Conservation (phyloP, 208 protist genomes). For the Acanthamoeba healyi region DNA sequence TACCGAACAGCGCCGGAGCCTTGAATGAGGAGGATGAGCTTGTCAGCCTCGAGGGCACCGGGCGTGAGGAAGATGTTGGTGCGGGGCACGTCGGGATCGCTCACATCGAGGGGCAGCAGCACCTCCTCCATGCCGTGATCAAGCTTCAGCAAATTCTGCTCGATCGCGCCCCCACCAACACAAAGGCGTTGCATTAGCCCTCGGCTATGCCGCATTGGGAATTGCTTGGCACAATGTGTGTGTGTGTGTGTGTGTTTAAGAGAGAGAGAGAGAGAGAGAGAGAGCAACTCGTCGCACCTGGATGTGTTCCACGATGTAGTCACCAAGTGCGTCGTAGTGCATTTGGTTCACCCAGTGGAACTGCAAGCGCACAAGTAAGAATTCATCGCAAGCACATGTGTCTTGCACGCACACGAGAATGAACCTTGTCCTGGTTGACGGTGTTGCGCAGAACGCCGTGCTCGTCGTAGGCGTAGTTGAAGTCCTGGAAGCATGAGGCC, state of each 20-base stretch:
- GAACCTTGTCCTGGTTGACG: conserved; percentile 12
- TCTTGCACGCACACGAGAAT: no score
- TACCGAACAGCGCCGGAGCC: conserved; percentile 77
- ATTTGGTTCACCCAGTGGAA: conserved; percentile 80
- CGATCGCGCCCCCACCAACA: neutral
- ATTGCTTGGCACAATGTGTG: neutral
- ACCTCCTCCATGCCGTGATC: neutral
- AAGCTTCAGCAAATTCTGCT: neutral
- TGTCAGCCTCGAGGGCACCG: neutral
- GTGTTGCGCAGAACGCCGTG: conserved; percentile 31
- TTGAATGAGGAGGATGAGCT: conserved; percentile 78
- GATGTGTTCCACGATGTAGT: conserved; percentile 70
- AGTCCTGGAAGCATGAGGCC: conserved; percentile 61
- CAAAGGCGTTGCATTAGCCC: neutral
- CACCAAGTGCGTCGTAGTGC: conserved; percentile 67
- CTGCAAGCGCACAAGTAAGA: no score
- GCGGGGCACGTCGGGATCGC: conserved; percentile 13
- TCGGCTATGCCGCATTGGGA: neutral
- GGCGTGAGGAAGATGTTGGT: conserved; percentile 73
- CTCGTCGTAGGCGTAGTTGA: conserved; percentile 68
- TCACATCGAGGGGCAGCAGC: conserved; percentile 19
- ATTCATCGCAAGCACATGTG: no score
- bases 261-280: no score
- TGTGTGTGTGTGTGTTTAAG: neutral
- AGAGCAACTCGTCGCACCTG: conserved; percentile 53